These are phyloP conservation scores for Populus euphratica DNA, from an alignment of 345 rosid species.

Conservation along the genomic window DNA sequence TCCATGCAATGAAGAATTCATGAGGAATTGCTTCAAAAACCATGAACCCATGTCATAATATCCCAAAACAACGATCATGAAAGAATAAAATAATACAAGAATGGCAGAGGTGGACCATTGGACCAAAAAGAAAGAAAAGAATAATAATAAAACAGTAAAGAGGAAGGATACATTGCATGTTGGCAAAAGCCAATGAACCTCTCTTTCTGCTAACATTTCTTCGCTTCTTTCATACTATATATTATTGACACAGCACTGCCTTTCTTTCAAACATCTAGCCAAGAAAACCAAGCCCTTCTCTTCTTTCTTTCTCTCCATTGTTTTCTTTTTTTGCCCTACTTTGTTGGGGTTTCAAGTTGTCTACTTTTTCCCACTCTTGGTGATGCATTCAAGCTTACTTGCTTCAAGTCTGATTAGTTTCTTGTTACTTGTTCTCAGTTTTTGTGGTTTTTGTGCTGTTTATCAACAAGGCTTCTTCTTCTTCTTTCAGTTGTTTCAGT, in stretches of 20 bases:
- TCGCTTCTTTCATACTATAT: not conserved
- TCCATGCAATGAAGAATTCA: no score
- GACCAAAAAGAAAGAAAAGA: slow-evolving; percentile 10
- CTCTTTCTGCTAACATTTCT: not conserved
- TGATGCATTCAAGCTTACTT: slow-evolving; percentile 40
- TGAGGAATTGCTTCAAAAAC: not conserved
- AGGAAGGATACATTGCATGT: slow-evolving; percentile 51
- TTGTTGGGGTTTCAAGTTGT: slow-evolving; percentile 39
- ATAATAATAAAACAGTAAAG: slow-evolving; percentile 6
- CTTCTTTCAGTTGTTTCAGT: slow-evolving; percentile 14
- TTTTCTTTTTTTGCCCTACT: slow-evolving; percentile 47
- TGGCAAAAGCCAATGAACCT: slow-evolving; percentile 33
- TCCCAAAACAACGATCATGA: not conserved
- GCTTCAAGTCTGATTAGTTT: slow-evolving; percentile 17
- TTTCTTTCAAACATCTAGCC: not conserved
- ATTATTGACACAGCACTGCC: not conserved
- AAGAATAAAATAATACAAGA: not conserved
- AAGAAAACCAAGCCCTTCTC: not conserved
- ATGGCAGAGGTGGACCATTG: slow-evolving; percentile 14
- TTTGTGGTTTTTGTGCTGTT: slow-evolving; percentile 18
- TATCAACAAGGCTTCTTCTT: slow-evolving; percentile 12
- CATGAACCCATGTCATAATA: not conserved
- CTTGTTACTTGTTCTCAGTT: slow-evolving; percentile 4
- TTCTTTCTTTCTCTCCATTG: not conserved
- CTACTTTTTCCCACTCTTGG: not conserved